phyloP scores from a whole-genome alignment of 2,329 filamentous ascomycete genomes.

The Colletotrichum orbiculare region DNA sequence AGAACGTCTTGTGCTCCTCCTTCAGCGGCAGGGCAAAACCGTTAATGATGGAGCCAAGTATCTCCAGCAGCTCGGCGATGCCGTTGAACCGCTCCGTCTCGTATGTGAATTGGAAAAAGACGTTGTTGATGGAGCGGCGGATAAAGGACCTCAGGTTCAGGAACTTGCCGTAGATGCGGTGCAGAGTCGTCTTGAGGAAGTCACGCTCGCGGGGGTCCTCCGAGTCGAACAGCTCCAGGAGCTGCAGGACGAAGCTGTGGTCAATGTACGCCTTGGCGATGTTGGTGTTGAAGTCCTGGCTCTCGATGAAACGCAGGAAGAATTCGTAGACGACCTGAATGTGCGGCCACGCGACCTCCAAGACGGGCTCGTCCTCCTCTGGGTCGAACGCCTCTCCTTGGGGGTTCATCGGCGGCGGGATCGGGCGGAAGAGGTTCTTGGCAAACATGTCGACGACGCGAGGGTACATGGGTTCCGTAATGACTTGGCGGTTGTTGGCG shows the following conservation, averaged over 20 bases:
- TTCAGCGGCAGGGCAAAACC: constrained; percentile 96
- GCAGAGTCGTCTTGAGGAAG: constrained; percentile 97
- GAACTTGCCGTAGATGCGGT: constrained; percentile 99
- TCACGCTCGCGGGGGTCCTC: constrained; percentile 97
- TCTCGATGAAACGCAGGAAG: constrained; percentile 98
- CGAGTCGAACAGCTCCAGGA: constrained; percentile 98
- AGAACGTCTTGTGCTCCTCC: constrained; percentile 98
- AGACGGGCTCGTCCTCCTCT: constrained; percentile 96
- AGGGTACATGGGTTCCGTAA: constrained; percentile 99
- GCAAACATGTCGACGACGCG: constrained; percentile 99
- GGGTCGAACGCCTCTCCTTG: constrained; percentile 98
- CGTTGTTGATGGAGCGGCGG: constrained; percentile 98
- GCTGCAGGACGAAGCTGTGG: constrained; percentile 94
- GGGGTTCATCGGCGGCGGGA: constrained; percentile 95
- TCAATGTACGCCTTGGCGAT: constrained; percentile 99
- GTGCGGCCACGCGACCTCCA: constrained; percentile 98
- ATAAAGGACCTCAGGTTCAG: constrained; percentile 98
- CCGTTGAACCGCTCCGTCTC: constrained; percentile 99
- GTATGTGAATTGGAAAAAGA: constrained; percentile 99
- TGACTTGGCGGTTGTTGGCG: constrained; percentile 97
- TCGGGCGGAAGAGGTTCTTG: constrained; percentile 97
- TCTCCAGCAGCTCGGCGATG: constrained; percentile 95
- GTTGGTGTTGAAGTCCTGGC: constrained; percentile 99
- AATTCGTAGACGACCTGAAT: constrained; percentile 99
- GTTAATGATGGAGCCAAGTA: constrained; percentile 98